Evolutionary conservation across 352 stramenopile species (phyloP), one percentile per base, ranked within the genome.

Genomic region (Pythium grandisporangium): DNA sequence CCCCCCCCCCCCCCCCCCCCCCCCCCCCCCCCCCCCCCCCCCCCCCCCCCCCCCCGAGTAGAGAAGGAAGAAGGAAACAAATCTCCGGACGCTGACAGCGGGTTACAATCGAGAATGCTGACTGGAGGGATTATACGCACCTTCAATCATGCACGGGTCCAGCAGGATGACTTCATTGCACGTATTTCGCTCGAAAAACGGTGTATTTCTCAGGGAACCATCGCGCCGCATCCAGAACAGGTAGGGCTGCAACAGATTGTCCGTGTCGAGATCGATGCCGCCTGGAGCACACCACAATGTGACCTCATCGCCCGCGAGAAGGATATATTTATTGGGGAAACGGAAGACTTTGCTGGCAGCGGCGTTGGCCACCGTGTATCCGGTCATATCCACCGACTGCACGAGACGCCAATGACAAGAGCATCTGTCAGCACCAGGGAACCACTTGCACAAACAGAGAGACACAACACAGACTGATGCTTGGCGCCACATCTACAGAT

Each of bases 201-300:
- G 58, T 12, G 60, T 52, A 38, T 77, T 57, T 16, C 65, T 61
- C n/a, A 90, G 42, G 36, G 74, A 68, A 6, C 79, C 76, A 36
- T 80, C 62, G 4, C 42, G 41, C 11, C 51, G 59, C 10, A 69
- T 87, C 79, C 79, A 93, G 49, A 93, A 86, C 19, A 93, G 58
- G 50, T 85, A 93, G 19, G 74, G 79, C 55, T 75, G 69, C 35
- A 86, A 51, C 32, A 93, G 51, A 37, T 85, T 85, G 58, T 84
- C 66, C 29, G 77, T 75, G 53, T 86, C 70, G 17, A 89, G 55
- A 39, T 86, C 65, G 21, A 84, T 69, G 2, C 44, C 53, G 22
- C 66, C 68, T 11, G 79, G 79, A 22, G 67, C 67, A 48, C 74
- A 90, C 79, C 79, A 93, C 13, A 93, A 53, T 36, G 73, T 89